Conservation (phyloP, 805 yeast genomes). For the Saturnispora quitensis region DNA sequence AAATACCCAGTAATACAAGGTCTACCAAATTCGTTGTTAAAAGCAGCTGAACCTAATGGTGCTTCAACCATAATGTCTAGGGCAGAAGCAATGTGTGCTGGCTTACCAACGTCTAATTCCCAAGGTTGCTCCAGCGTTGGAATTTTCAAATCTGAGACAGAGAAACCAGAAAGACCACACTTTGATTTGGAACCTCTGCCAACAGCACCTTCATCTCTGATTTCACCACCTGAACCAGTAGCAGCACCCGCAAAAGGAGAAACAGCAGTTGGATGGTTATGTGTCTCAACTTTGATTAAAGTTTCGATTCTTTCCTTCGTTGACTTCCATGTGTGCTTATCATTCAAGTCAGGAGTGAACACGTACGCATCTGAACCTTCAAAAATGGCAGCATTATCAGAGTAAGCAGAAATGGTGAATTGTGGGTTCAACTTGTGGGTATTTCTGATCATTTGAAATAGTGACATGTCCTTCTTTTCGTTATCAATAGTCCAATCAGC, state of each 20-base stretch:
- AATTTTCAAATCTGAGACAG: constrained; percentile 82
- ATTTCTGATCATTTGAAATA: constrained; percentile 93
- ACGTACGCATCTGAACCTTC: constrained; percentile 72
- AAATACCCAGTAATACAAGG: constrained; percentile 96
- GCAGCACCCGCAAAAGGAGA: constrained; percentile 99
- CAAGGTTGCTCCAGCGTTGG: constrained; percentile 88
- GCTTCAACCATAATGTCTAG: constrained; percentile 95
- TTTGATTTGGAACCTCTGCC: constrained; percentile 97
- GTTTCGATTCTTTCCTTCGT: constrained; percentile 76
- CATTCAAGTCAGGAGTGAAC: constrained; percentile 66
- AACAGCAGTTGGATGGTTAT: constrained; percentile 98
- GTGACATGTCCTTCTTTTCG: constrained; percentile 55
- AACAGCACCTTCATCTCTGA: constrained; percentile 99
- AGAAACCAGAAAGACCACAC: constrained; percentile 91
- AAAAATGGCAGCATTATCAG: constrained; percentile 96
- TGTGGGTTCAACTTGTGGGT: constrained; percentile 77
- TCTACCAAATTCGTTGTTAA: constrained; percentile 97
- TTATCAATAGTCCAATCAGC: constrained; percentile 98
- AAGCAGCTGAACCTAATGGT: constrained; percentile 95
- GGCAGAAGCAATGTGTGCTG: constrained; percentile 85
- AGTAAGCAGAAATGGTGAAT: constrained; percentile 84
- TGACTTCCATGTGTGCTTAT: constrained; percentile 61
- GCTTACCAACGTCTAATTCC: constrained; percentile 88
- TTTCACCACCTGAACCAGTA: constrained; percentile 99
- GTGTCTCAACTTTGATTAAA: constrained; percentile 94